A percentile compares a stretch with the other conserved stretches of the same genome.
Conservation (phyloP, 805 yeast genomes). For the Zygotorulaspora danielsina region DNA sequence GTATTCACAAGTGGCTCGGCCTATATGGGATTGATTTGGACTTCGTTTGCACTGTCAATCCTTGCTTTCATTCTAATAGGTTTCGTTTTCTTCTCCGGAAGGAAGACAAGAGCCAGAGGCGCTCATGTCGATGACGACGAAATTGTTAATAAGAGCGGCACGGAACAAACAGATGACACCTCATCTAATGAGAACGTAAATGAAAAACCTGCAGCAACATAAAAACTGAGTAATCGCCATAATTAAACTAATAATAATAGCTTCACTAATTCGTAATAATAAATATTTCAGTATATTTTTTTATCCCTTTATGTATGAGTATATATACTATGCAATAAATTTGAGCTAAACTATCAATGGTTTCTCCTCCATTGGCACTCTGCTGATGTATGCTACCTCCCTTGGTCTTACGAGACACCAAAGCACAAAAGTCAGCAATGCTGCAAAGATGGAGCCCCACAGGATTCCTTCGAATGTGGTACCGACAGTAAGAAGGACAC, state of each 20-base stretch:
- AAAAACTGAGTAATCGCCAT: not conserved
- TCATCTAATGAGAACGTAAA: constrained; percentile 6
- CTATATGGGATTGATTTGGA: constrained; percentile 31
- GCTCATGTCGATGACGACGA: not conserved
- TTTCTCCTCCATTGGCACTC: constrained; percentile 25
- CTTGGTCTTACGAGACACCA: constrained; percentile 35
- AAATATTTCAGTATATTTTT: too few relatives aligned
- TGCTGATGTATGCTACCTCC: constrained; percentile 12
- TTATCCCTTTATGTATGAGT: not conserved
- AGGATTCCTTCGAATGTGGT: constrained; percentile 54
- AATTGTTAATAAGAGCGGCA: not conserved
- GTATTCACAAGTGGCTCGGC: constrained; percentile 24
- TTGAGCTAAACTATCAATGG: constrained; percentile 8
- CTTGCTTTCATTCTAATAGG: constrained; percentile 15
- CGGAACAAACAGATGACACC: constrained; percentile 1
- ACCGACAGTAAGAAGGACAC: constrained; percentile 49
- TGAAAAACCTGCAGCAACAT: constrained; percentile 2
- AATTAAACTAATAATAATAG: constrained; percentile 1
- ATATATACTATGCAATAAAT: too few relatives aligned
- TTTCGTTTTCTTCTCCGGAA: not conserved
- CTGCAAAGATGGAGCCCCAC: constrained; percentile 59
- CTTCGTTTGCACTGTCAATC: constrained; percentile 28
- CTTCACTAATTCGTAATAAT: not conserved
- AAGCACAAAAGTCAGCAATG: constrained; percentile 39
- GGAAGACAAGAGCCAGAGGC: not conserved